Percentiles rank a stretch among this genome's conserved stretches.
Conservation (phyloP, 2,329 filamentous ascomycete genomes). For the Stemphylium beticola region DNA sequence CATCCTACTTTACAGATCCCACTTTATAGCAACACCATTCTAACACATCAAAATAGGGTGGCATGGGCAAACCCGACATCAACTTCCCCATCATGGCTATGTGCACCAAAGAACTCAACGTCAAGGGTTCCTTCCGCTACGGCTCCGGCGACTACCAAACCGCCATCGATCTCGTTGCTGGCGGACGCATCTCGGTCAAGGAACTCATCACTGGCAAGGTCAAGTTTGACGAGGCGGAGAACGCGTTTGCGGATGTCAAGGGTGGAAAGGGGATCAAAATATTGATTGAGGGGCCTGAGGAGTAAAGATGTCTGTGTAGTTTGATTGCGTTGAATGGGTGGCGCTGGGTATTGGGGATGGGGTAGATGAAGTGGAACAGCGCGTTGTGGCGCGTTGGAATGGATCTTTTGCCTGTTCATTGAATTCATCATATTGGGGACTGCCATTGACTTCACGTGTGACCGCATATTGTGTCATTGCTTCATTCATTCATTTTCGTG, state of each 20-base stretch:
- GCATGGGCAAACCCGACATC: slow-evolving; percentile 89
- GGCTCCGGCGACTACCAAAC: slow-evolving; percentile 85
- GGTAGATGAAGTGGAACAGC: background rate
- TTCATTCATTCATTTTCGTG: no score
- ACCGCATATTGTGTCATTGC: no score
- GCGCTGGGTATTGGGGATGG: background rate
- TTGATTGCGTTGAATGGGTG: no score
- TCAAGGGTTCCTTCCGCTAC: slow-evolving; percentile 90
- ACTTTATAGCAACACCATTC: background rate
- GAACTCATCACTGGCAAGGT: slow-evolving; percentile 79
- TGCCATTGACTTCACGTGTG: no score
- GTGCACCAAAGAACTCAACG: slow-evolving; percentile 86
- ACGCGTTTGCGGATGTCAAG: slow-evolving; percentile 87
- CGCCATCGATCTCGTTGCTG: slow-evolving; percentile 76
- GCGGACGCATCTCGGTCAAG: slow-evolving; percentile 75
- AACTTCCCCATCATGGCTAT: slow-evolving; percentile 90
- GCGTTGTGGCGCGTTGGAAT: background rate
- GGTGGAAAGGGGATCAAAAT: slow-evolving; percentile 77
- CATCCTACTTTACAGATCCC: no score
- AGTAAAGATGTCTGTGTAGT: slow-evolving; percentile 6
- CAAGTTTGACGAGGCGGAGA: slow-evolving; percentile 79
- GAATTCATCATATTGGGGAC: no score
- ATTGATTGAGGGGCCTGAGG: slow-evolving; percentile 57
- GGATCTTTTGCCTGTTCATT: no score
- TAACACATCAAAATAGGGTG: slow-evolving; percentile 48